These are phyloP conservation scores for Medicago arabica DNA, from an alignment of 306 rosid species.

Conservation along the genomic window DNA sequence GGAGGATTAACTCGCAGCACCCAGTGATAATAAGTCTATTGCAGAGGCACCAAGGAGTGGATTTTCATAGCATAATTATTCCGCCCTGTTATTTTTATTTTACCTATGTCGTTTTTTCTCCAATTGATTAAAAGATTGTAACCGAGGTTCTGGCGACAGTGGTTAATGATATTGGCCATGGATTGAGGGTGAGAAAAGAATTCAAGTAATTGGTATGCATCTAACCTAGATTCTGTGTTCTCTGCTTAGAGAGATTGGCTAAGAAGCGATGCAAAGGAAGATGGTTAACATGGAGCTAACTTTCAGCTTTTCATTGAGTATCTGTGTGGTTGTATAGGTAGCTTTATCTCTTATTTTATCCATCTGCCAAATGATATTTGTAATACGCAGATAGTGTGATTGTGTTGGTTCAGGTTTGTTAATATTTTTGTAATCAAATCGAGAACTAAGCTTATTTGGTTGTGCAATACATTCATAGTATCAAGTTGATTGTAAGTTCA, in stretches of 20 bases:
- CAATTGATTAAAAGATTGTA: conserved; percentile 69
- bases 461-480: conserved; percentile 59
- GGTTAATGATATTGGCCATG: conserved; percentile 50
- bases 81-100: conserved; percentile 44
- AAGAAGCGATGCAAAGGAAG: conserved; percentile 55
- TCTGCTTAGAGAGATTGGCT: conserved; percentile 68
- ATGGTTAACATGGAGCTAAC: conserved; percentile 86
- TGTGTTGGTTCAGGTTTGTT: conserved; percentile 83
- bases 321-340: conserved; percentile 91
- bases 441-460: conserved; percentile 63
- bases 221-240: conserved; percentile 82
- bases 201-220: conserved; percentile 65
- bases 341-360: conserved; percentile 47
- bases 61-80: conserved; percentile 51
- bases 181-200: conserved; percentile 46
- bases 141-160: conserved; percentile 65
- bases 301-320: conserved; percentile 70
- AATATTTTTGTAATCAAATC: conserved; percentile 76
- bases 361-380: conserved; percentile 70
- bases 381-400: conserved; percentile 84
- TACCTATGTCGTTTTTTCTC: conserved; percentile 32
- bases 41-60: conserved; percentile 46
- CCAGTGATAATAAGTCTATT: conserved; percentile 64
- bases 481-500: conserved; percentile 46
- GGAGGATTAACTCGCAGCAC: conserved; percentile 98